phyloP scores from a whole-genome alignment of 495 filamentous ascomycete species.

The Durotheca rogersii region DNA sequence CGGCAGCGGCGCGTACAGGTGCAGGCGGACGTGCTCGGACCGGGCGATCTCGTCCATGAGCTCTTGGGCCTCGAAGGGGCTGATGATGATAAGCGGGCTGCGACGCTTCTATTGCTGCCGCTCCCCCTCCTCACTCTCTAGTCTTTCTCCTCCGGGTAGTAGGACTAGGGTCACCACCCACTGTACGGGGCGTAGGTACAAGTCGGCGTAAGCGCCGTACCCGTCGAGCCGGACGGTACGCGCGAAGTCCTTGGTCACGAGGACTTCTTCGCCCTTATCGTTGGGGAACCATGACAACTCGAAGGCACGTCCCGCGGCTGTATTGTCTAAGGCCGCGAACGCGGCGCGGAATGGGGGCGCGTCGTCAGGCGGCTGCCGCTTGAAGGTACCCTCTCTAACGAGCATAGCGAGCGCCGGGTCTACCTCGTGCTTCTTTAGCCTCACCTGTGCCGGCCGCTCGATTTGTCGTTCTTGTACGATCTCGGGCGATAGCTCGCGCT shows the following conservation, averaged over 20 bases:
- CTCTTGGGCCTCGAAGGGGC: slow-evolving; percentile 61
- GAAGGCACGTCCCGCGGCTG: slow-evolving; percentile 39
- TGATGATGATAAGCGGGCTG: slow-evolving; percentile 55
- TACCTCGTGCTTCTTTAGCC: slow-evolving; percentile 48
- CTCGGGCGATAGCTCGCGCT: slow-evolving; percentile 66
- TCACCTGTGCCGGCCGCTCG: slow-evolving; percentile 44
- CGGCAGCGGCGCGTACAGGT: slow-evolving; percentile 59
- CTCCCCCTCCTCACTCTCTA: too few species aligned
- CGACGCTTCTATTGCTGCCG: slow-evolving; percentile 16
- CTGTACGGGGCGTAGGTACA: slow-evolving; percentile 57
- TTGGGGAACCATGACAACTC: slow-evolving; percentile 41
- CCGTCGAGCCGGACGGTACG: slow-evolving; percentile 41
- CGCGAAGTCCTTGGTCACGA: slow-evolving; percentile 59
- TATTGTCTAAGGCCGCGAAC: slow-evolving; percentile 45
- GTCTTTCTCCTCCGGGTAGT: not conserved
- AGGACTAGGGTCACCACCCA: slow-evolving; percentile 56
- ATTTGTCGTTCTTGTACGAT: slow-evolving; percentile 60
- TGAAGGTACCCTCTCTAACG: too few species aligned
- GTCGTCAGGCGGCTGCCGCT: too few species aligned
- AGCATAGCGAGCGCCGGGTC: slow-evolving; percentile 44
- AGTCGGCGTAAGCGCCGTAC: slow-evolving; percentile 40
- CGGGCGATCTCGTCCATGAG: slow-evolving; percentile 45
- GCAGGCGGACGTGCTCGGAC: slow-evolving; percentile 45
- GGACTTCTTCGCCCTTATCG: too few species aligned
- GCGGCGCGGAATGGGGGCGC: slow-evolving; percentile 41